Evolutionary conservation across 2,329 filamentous ascomycete species (phyloP).

Genomic region (Pyrenophora graminea): DNA sequence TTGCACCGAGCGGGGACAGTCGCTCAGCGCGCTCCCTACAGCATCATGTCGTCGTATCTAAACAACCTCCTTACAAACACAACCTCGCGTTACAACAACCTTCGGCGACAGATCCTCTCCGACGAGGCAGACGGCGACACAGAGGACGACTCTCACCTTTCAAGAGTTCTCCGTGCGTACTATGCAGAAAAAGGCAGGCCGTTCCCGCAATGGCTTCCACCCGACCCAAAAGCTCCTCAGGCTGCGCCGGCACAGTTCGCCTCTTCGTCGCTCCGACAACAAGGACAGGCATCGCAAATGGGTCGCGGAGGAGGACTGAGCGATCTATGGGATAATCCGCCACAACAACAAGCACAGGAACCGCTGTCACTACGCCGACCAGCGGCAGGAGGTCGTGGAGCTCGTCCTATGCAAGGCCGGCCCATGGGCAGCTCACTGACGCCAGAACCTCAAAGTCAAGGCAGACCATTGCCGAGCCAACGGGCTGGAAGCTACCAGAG

Average conservation of each 20-base stretch:
- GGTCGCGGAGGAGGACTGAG: conserved; percentile 55
- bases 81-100: conserved; percentile 61
- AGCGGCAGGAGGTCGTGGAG: conserved; percentile 50
- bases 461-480: conserved; percentile 72
- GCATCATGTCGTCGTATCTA: conserved; percentile 70
- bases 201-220: conserved; percentile 85
- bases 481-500: conserved; percentile 75
- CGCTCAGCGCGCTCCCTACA: background rate
- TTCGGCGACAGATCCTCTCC: conserved; percentile 69
- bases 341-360: conserved; percentile 46
- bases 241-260: conserved; percentile 56
- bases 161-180: conserved; percentile 88
- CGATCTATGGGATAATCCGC: conserved; percentile 62
- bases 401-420: conserved; percentile 31
- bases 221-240: conserved; percentile 75
- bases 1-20: background rate
- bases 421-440: conserved; percentile 38
- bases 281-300: conserved; percentile 29
- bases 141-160: conserved; percentile 91
- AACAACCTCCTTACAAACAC: conserved; percentile 67
- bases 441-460: conserved; percentile 45
- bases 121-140: conserved; percentile 59
- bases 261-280: conserved; percentile 50
- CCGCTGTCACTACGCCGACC: conserved; percentile 49
- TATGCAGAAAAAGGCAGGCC: conserved; percentile 85